Evolutionary conservation across 2,329 filamentous ascomycete species (phyloP), one percentile per base, ranked within the genome.

Genomic region (Aurifilum marmelostoma): DNA sequence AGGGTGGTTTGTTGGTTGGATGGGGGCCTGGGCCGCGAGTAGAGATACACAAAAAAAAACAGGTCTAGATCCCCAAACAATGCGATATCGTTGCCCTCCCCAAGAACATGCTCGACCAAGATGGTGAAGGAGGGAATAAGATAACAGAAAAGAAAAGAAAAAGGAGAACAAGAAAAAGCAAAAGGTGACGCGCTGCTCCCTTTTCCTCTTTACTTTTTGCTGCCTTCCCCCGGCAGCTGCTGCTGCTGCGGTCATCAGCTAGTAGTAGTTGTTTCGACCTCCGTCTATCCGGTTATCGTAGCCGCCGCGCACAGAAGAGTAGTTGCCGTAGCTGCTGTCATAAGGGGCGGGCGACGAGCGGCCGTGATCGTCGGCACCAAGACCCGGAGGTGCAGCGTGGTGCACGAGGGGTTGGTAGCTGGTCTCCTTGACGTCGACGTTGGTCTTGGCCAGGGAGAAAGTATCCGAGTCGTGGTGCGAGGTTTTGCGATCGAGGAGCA

Each of bases 401-500:
- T 74, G 69, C 18, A 84, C 73, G 21, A 85, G 78, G 9, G 68
- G 68, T 37, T 67, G 58, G 47, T 70, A 70, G 50, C 58, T 69
- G 29, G 29, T 67, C 54, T 72, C 65, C 52, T 79, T 79, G 71
- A 79, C 77, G 65, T 82, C 79, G 37, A 76, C 71, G 27, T 77
- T 74, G 8, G 80, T 76, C 65, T 79, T 81, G 65, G 81, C 77
- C 68, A 84, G 75, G 59, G 84, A 79, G 72, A 84, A 83, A 69
- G 81, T 81, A 41, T 80, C 80, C 39, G 79, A 78, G 54, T 79
- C 76, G 6, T 59, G 73, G 43, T 77, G 73, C 52, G 77, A 75
- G 71, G 80, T 79, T 56, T 74, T 68, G 54, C 80, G 86, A 65
- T 91, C 88, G 79, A 93, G 89, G 69, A 97, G 89, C 27, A 97